Evolutionary conservation across 2,329 filamentous ascomycete genomes (phyloP), one percentile per base, ranked within the genome.

Genomic region (Botrytis medusae): DNA sequence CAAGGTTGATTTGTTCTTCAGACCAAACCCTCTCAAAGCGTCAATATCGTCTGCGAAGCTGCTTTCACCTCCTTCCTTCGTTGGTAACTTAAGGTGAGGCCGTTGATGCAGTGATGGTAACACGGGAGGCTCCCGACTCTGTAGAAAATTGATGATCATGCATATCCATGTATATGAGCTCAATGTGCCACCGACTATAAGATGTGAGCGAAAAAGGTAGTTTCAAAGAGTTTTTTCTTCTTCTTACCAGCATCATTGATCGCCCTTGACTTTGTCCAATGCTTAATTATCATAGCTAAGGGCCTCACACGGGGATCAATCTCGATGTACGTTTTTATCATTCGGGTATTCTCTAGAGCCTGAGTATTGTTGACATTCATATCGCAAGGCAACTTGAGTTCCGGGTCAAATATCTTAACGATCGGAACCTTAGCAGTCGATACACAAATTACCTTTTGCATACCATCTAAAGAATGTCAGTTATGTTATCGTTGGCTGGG

Each of bases 161-260:
- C 96, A 99, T 81, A 98, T 98, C 96, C 96, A 99, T 34, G 96
- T 98, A 81, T 99, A 99, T 29, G 96, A 99, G 83, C 95, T 98
- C 74, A 99, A 87, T 10, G 96, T 99, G 73, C 94, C 95, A 75
- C 96, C 95, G 81, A 94, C 96, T 97, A 81, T 48, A 73, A 32
- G 65, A 37, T 64, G 77, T 79, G 65, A 79, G 76, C 73, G 63
- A 46, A 46, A 9, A 69, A 4, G 9, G 25, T 22, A 76, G 40
- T 74, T 62, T 20, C 48, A 29, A 73, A 60, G 60, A 3, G 12
- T 18, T n/a, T 8, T 37, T n/a, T 84, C 91, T 85, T 65, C 67
- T 67, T 84, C 92, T 85, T 86, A 97, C 95, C 95, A 81, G 96
- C 96, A 85, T 99, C 96, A 81, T 99, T 99, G 78, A 99, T 87